Base-by-base conservation (phyloP, 176 grass and related monocot genomes). In the Oryza brachyantha region DNA sequence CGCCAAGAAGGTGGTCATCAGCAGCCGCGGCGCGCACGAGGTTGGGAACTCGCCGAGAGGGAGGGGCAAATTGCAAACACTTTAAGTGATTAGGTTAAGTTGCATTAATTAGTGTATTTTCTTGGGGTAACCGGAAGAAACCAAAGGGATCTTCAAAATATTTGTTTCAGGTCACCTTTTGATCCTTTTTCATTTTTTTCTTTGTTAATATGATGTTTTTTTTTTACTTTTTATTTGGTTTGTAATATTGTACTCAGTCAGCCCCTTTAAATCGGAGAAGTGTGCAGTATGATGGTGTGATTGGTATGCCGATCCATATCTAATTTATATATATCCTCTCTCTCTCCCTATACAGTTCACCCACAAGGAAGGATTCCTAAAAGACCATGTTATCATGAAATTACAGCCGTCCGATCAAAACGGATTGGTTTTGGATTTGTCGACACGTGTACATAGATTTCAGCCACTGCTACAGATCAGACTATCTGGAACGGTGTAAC, bases 41-140 rank as follows among this genome's bases (percentile, higher is more conserved):
- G 70, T 29, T n/a, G 11, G 38, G 16, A 73, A 25, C 34, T 75
- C 62, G 34, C 76, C 76, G 14, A 84, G n/a, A 77, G 46, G 78
- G 31, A 32, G 31, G 29, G 5, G 39, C 29, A 21, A 24, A 40
- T 42, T 73, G 48, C 70, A 55, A 25, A 25, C 16, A 55, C 39
- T 28, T 12, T n/a, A 39, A 29, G 9, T 26, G 32, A 43, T 25
- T 36, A 48, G 13, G 31, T 4, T 32, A 4, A 32, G 31, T 32
- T 32, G 31, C 3, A 32, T 32, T n/a, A n/a, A n/a, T n/a, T n/a
- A n/a, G n/a, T n/a, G 62, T 67, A 32, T 11, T 41, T 40, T 0
- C 3, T 2, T 40, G 8, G 25, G 22, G 78, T 71, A 68, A 11
- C 10, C 9, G 39, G 39, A 40, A n/a, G 52, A 71, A n/a, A n/a